Percentiles rank a stretch among this genome's conserved stretches.
These are phyloP conservation scores for Myriosclerotinia duriaeana DNA, from an alignment of 2,329 filamentous ascomycete species.

Conservation along the genomic window DNA sequence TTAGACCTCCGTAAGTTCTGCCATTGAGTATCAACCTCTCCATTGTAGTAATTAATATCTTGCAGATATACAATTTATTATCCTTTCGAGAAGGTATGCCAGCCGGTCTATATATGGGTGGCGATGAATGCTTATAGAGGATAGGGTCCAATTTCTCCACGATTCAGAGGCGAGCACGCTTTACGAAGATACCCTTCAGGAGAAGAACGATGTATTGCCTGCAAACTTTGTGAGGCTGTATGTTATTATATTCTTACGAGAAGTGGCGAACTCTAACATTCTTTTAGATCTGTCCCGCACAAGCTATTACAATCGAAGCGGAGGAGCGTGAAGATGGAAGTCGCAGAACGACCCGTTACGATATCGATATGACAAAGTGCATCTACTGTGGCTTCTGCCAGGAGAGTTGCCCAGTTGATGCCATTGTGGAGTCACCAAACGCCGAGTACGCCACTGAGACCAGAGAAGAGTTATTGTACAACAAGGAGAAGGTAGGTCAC, in stretches of 20 bases:
- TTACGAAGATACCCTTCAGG: slow-evolving; percentile 94
- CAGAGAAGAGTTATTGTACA: slow-evolving; percentile 93
- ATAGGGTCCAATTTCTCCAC: slow-evolving; percentile 90
- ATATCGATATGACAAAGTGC: slow-evolving; percentile 99
- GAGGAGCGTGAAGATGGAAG: slow-evolving; percentile 97
- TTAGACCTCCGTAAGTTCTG: slow-evolving; percentile 85
- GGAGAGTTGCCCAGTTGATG: slow-evolving; percentile 97
- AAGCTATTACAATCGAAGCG: slow-evolving; percentile 98
- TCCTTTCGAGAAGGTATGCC: slow-evolving; percentile 84
- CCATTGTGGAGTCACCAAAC: slow-evolving; percentile 77
- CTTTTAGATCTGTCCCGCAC: slow-evolving; percentile 80
- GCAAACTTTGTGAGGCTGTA: slow-evolving; percentile 96
- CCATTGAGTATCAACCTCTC: slow-evolving; percentile 32
- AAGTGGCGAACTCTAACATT: slow-evolving; percentile 23
- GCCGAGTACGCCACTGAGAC: slow-evolving; percentile 75
- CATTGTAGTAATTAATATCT: slow-evolving; percentile 35
- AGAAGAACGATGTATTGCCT: slow-evolving; percentile 98
- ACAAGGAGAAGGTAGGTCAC: slow-evolving; percentile 71
- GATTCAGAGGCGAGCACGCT: slow-evolving; percentile 97
- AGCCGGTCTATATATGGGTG: not conserved
- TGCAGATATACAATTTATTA: slow-evolving; percentile 95
- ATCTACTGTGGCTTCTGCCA: slow-evolving; percentile 99
- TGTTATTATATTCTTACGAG: slow-evolving; percentile 26
- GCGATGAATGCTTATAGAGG: slow-evolving; percentile 31
- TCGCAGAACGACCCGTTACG: slow-evolving; percentile 92